A percentile compares a stretch with the other conserved stretches of the same genome.
phyloP scores from a whole-genome alignment of 495 filamentous ascomycete genomes.

The Penicillium nucicola region DNA sequence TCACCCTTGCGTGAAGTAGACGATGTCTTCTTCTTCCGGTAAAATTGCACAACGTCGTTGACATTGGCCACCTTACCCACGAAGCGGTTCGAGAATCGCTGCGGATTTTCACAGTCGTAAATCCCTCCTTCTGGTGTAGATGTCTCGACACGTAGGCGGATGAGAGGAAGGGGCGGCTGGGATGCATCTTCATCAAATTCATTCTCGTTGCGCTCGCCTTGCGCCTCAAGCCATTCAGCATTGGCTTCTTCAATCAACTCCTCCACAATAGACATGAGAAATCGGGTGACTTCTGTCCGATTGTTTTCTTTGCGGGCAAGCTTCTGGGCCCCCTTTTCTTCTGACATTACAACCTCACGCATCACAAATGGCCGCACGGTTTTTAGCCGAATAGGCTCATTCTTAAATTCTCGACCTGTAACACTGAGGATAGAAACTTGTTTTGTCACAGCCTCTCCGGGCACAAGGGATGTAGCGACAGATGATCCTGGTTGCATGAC shows the following conservation, averaged over 20 bases:
- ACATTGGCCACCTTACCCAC: conserved; percentile 85
- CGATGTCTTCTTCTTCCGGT: conserved; percentile 70
- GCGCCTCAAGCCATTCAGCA: conserved; percentile 68
- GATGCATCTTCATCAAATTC: conserved; percentile 50
- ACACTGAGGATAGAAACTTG: conserved; percentile 83
- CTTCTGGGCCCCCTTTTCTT: conserved; percentile 72
- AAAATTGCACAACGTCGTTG: conserved; percentile 89
- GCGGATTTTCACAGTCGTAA: conserved; percentile 92
- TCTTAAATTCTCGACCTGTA: conserved; percentile 75
- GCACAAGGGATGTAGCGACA: conserved; percentile 85
- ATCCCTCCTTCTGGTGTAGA: conserved; percentile 80
- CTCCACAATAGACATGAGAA: conserved; percentile 73
- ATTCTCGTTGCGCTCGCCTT: conserved; percentile 53
- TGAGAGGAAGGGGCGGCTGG: conserved; percentile 69
- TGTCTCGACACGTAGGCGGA: conserved; percentile 88
- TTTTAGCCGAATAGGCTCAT: conserved; percentile 80
- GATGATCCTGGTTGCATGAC: conserved; percentile 98
- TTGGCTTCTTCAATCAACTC: conserved; percentile 85
- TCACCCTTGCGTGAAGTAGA: conserved; percentile 38
- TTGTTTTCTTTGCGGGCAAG: conserved; percentile 80
- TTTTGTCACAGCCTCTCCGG: conserved; percentile 89
- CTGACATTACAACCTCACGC: conserved; percentile 72
- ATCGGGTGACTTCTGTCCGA: conserved; percentile 69
- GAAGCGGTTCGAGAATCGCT: conserved; percentile 94
- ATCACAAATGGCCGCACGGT: conserved; percentile 90